A percentile compares a stretch with the other conserved stretches of the same genome.
These are phyloP conservation scores for Papiliotrema laurentii DNA, from an alignment of 1,284 basidiomycete species.

Conservation along the genomic window DNA sequence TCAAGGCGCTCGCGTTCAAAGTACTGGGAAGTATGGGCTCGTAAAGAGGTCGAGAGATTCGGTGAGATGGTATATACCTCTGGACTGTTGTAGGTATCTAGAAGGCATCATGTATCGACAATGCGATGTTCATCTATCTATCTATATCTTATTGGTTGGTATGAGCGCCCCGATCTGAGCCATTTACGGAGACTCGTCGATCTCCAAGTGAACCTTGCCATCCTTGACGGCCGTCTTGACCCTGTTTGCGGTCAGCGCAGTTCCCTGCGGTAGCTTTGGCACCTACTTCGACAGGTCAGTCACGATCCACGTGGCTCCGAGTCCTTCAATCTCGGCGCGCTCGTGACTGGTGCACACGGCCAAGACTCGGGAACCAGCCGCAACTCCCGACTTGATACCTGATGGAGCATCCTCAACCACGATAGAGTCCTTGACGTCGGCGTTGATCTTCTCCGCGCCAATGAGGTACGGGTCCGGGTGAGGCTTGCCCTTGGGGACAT, in stretches of 20 bases:
- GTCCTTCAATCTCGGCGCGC: slow-evolving; percentile 56
- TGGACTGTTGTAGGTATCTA: background rate
- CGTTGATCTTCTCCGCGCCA: slow-evolving; percentile 40
- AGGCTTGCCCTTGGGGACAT: slow-evolving; percentile 71
- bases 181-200: slow-evolving; percentile 5
- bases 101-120: no score
- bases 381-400: slow-evolving; percentile 65
- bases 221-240: slow-evolving; percentile 4
- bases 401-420: slow-evolving; percentile 81
- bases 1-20: slow-evolving; percentile 81
- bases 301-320: slow-evolving; percentile 48
- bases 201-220: slow-evolving; percentile 6
- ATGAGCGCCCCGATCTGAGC: background rate
- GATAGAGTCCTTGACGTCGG: slow-evolving; percentile 53
- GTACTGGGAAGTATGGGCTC: slow-evolving; percentile 61
- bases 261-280: no score
- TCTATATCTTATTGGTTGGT: background rate
- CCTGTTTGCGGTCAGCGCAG: background rate
- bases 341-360: slow-evolving; percentile 77
- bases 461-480: slow-evolving; percentile 68
- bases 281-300: slow-evolving; percentile 29
- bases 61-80: background rate
- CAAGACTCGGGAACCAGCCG: slow-evolving; percentile 67
- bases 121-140: no score
- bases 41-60: background rate